These are phyloP conservation scores for Phytophthora pseudosyringae DNA, from an alignment of 352 stramenopile genomes.

Conservation along the genomic window DNA sequence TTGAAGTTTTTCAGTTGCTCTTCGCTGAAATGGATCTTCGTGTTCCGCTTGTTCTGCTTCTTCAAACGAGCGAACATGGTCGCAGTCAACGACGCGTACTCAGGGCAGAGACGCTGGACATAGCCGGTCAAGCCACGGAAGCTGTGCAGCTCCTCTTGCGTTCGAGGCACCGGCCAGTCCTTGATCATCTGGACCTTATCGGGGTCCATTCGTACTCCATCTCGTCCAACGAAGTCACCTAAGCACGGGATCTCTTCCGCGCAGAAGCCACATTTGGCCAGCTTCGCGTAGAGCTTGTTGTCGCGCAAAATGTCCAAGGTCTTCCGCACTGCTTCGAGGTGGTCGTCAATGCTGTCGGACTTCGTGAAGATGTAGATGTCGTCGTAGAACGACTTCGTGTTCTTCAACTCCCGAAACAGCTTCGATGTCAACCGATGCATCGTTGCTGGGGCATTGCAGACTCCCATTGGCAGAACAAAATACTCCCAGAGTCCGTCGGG, in stretches of 20 bases:
- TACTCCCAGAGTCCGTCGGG: too few species aligned
- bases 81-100: background rate
- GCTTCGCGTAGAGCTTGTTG: constrained; percentile 14
- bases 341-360: background rate
- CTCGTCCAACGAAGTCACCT: background rate
- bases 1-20: too few species aligned
- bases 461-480: too few species aligned
- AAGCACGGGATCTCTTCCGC: constrained; percentile 6
- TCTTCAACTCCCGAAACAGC: too few species aligned
- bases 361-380: too few species aligned
- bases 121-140: background rate
- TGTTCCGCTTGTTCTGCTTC: background rate
- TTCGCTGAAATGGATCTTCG: too few species aligned
- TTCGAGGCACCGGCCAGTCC: background rate
- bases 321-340: background rate
- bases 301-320: constrained; percentile 7
- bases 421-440: too few species aligned
- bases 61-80: background rate
- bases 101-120: background rate
- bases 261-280: constrained; percentile 7
- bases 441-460: too few species aligned
- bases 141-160: constrained; percentile 8
- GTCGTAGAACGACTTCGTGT: too few species aligned
- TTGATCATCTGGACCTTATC: constrained; percentile 12
- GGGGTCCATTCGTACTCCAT: background rate